A percentile compares a stretch with the other conserved stretches of the same genome.
Evolutionary conservation across 805 yeast species (phyloP).

Genomic region (Candida vartiovaarae): DNA sequence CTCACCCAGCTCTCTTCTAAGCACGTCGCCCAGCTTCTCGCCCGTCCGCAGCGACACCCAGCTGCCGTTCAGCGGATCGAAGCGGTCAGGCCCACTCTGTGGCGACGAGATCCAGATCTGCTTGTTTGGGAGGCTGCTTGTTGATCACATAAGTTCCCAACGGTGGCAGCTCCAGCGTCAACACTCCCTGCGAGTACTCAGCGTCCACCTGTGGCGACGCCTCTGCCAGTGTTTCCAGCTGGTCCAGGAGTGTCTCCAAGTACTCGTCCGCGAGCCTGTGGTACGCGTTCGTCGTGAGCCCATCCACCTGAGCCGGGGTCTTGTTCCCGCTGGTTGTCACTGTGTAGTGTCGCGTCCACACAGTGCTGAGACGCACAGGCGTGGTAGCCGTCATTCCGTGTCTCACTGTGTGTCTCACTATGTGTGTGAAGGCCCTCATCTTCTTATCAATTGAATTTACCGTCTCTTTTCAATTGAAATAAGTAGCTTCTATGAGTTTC

Average conservation of each 20-base stretch:
- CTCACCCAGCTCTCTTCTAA: slow-evolving; percentile 42
- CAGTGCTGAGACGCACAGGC: no score
- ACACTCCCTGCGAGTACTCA: slow-evolving; percentile 81
- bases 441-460: no score
- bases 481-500: no score
- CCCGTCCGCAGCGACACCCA: slow-evolving; percentile 80
- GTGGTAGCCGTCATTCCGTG: no score
- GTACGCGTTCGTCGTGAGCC: slow-evolving; percentile 46
- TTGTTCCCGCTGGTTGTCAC: slow-evolving; percentile 45
- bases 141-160: slow-evolving; percentile 86
- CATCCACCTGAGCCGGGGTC: slow-evolving; percentile 45
- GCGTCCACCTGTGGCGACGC: slow-evolving; percentile 57
- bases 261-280: slow-evolving; percentile 59
- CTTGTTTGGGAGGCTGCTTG: slow-evolving; percentile 95
- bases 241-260: slow-evolving; percentile 60
- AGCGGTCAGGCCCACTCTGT: slow-evolving; percentile 83
- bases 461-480: no score
- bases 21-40: slow-evolving; percentile 38
- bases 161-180: slow-evolving; percentile 63
- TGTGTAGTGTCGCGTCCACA: slow-evolving; percentile 12
- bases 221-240: slow-evolving; percentile 64
- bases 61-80: slow-evolving; percentile 62
- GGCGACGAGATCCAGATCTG: slow-evolving; percentile 97
- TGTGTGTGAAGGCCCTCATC: no score
- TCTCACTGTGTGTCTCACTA: no score